A percentile compares a stretch with the other conserved stretches of the same genome.
Evolutionary conservation across 2,329 filamentous ascomycete species (phyloP).

Genomic region (Colletotrichum siamense): DNA sequence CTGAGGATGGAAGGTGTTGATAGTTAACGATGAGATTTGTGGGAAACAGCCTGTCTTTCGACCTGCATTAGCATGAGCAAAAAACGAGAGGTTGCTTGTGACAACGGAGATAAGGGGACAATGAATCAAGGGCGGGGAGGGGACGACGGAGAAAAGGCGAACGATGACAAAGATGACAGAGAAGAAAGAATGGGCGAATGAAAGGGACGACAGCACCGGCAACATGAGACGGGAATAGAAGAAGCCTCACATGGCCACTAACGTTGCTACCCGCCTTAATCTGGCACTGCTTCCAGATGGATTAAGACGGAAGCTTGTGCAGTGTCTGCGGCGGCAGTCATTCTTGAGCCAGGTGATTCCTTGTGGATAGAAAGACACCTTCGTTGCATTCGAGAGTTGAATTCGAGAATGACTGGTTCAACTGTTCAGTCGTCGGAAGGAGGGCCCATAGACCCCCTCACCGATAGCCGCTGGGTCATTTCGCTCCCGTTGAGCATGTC

Average conservation of each 20-base stretch:
- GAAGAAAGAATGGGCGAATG: not conserved
- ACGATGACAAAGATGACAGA: not conserved
- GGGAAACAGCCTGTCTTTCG: not conserved
- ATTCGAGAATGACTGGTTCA: not conserved
- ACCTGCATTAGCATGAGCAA: not conserved
- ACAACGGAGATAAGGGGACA: not conserved
- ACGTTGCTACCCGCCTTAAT: not conserved
- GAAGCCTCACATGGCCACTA: not conserved
- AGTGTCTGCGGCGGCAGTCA: not conserved
- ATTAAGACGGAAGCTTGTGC: not conserved
- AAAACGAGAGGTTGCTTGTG: not conserved
- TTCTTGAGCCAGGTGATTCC: not conserved
- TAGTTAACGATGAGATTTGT: not conserved
- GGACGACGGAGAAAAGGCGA: not conserved
- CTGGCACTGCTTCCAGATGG: not conserved
- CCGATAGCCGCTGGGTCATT: not conserved
- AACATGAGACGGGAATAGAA: not conserved
- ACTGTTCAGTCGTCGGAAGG: not conserved
- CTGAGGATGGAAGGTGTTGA: not conserved
- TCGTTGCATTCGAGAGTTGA: not conserved
- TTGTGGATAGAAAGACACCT: not conserved
- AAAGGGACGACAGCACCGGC: not conserved
- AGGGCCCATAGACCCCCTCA: not conserved
- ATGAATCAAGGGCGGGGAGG: not conserved
- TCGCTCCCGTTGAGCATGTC: not conserved